phyloP scores from a whole-genome alignment of 345 rosid species.

The Rhodomyrtus tomentosa region DNA sequence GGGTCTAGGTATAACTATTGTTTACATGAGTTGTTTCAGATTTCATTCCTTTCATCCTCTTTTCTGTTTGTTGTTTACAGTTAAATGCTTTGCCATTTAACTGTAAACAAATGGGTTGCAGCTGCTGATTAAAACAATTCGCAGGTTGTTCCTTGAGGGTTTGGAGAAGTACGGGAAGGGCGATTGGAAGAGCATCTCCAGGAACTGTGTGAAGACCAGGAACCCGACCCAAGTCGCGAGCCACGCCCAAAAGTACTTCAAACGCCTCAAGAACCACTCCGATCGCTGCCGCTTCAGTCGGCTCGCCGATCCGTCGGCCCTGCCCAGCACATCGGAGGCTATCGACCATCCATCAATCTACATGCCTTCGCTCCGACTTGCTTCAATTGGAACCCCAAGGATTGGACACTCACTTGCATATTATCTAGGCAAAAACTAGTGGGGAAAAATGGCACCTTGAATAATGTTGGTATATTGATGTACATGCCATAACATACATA shows the following conservation, averaged over 20 bases:
- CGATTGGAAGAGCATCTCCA: slow-evolving; percentile 17
- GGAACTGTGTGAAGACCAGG: neutral
- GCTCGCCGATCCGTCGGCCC: neutral
- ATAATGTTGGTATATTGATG: neutral
- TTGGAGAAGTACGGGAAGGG: slow-evolving; percentile 10
- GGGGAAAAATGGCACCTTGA: neutral
- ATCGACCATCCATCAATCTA: neutral
- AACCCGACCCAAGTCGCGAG: slow-evolving; percentile 16
- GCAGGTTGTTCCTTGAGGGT: slow-evolving; percentile 11
- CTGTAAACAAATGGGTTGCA: neutral
- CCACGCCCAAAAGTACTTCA: slow-evolving; percentile 18
- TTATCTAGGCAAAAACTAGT: neutral
- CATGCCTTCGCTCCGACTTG: neutral
- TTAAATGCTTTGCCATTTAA: neutral
- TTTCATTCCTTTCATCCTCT: neutral
- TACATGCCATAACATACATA: neutral
- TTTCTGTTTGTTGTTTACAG: neutral
- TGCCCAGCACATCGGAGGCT: neutral
- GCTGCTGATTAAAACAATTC: neutral
- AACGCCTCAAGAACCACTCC: neutral
- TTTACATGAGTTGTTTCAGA: neutral
- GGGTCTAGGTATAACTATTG: neutral
- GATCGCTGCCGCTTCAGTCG: neutral
- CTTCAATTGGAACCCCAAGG: neutral
- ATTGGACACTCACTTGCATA: neutral